phyloP scores from a whole-genome alignment of 2,329 filamentous ascomycete species.

The Septoria linicola region DNA sequence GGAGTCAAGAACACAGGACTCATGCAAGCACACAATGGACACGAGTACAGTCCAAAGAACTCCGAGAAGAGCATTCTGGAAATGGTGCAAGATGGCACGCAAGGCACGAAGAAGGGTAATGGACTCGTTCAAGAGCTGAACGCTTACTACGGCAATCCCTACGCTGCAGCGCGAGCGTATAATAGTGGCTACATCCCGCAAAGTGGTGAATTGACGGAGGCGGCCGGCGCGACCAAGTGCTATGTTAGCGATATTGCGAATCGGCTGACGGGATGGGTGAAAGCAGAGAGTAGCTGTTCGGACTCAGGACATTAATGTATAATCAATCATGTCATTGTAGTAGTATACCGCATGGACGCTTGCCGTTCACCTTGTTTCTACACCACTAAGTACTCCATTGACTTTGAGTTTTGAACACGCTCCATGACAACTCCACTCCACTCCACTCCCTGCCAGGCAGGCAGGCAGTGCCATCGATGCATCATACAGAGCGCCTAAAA shows the following conservation, averaged over 20 bases:
- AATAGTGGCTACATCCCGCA: slow-evolving; percentile 36
- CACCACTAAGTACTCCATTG: too few relatives aligned
- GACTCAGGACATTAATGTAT: not conserved
- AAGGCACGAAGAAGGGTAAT: slow-evolving; percentile 22
- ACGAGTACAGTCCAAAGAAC: slow-evolving; percentile 33
- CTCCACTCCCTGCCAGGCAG: too few relatives aligned
- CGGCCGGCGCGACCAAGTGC: slow-evolving; percentile 51
- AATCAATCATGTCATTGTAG: too few relatives aligned
- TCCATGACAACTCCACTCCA: too few relatives aligned
- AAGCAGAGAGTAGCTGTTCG: slow-evolving; percentile 25
- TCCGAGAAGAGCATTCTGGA: slow-evolving; percentile 25
- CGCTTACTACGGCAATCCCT: slow-evolving; percentile 31
- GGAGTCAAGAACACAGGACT: slow-evolving; percentile 21
- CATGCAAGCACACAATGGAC: slow-evolving; percentile 21
- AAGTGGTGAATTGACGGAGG: slow-evolving; percentile 43
- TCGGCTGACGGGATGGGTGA: slow-evolving; percentile 46
- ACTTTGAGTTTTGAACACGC: too few relatives aligned
- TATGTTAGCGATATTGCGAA: slow-evolving; percentile 55
- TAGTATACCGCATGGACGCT: too few relatives aligned
- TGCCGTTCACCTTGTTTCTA: too few relatives aligned
- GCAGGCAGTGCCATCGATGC: too few relatives aligned
- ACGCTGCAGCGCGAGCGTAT: slow-evolving; percentile 36
- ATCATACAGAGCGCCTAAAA: too few relatives aligned
- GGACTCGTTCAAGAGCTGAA: slow-evolving; percentile 20
- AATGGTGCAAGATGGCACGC: slow-evolving; percentile 23